Evolutionary conservation across 2,329 filamentous ascomycete genomes (phyloP), one percentile per base, ranked within the genome.

Genomic region (Monilinia fructicola): DNA sequence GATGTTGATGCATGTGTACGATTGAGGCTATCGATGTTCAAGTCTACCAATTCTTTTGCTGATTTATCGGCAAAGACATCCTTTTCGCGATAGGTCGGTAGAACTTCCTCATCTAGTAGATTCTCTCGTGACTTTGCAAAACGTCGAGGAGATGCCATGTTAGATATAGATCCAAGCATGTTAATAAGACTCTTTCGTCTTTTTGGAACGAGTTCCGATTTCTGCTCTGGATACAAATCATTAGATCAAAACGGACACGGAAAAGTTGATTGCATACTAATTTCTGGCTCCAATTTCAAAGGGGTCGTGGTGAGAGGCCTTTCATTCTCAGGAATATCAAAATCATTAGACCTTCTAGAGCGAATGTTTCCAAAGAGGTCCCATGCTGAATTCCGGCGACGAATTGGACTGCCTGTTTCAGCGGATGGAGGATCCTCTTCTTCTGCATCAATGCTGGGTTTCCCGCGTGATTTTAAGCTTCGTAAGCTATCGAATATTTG

Each of bases 131-230:
- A 61, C 4, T 21, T 50, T 35, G 63, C 28, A 50, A 31, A 21
- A 28, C 61, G 64, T 42, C 54, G 70, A 50, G 68, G 55, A 12
- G 68, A 58, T 26, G 66, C 59, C 50, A 65, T 72, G 50, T 68
- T 70, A 5, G 65, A 68, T 38, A 74, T 66, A 35, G 70, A 70
- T 12, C 67, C 72, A 4, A 73, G 53, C 6, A 74, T 68, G 63
- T 74, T 68, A 12, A 69, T 63, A 21, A 74, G 65, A 68, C 73
- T 75, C 59, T 69, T 73, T 28, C 73, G 67, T 65, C 72, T 66
- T 44, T 48, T 68, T 12, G 63, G 62, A 52, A 50, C 46, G 44
- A 40, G n/a, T 31, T 54, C 38, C 9, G 54, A 54, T 12, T 18
- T 23, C 40, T 44, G 18, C 12, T 48, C 62, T 67, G 26, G 44